Evolutionary conservation across 768 basidiomycete species (phyloP), one percentile per base, ranked within the genome.

Genomic region (Tricholoma flavovirens): DNA sequence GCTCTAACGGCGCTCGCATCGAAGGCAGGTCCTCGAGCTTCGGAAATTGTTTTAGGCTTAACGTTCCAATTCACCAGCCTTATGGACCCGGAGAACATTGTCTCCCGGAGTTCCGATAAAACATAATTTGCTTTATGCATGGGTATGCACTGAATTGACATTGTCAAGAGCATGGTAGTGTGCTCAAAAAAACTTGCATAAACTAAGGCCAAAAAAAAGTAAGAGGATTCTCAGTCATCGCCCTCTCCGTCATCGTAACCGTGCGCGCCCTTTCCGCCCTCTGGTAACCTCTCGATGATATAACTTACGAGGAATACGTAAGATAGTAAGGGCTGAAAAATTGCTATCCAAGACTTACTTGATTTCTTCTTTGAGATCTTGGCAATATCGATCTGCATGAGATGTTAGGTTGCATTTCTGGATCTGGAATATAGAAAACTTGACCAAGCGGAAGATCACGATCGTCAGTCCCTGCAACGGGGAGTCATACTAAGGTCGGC

Each of bases 31-130:
- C 48, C 9, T 51, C 46, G 6, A n/a, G 22, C 32, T 11, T 1
- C 54, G 35, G 21, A 35, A 17, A 29, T n/a, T 46, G 11, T 40
- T 35, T 29, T n/a, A 17, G 17, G 40, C 15, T 43, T 60, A 24
- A 29, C 29, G 29, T 56, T 56, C 52, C 64, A 49, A 58, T 53
- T 53, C 57, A 52, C n/a, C 35, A 97, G 91, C 95, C 94, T 30
- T 94, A 93, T 63, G 94, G 95, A 56, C 95, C 94, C 35, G 94
- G 94, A 64, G 90, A 94, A 68, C 84, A 84, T 67, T 97, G 94
- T 71, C 73, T 72, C 61, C 85, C 88, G 26, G 94, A 97, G 67
- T 97, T 97, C 71, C 77, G 80, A 62, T 55, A 29, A 22, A 53
- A 42, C 10, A 21, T 30, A 43, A 54, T 49, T 12, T 56, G 12